phyloP scores from a whole-genome alignment of 257 asterid genomes.

The Henckelia pumila region DNA sequence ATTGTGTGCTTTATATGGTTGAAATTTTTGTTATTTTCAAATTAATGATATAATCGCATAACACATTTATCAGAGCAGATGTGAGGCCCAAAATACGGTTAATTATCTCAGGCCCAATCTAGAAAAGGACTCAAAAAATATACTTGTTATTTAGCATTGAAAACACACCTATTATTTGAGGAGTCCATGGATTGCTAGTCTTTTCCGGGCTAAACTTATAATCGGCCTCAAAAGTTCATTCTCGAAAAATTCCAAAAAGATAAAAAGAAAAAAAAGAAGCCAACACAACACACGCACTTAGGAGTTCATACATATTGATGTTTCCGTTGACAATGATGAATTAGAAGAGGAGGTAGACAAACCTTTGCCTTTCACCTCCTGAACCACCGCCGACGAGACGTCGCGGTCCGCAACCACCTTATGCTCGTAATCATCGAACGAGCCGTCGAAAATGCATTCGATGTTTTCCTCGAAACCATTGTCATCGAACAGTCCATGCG shows the following conservation, averaged over 20 bases:
- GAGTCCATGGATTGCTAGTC: neutral
- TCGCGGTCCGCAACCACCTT: constrained; percentile 8
- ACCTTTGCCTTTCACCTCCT: constrained; percentile 27
- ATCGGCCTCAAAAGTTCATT: neutral
- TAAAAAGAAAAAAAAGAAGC: no score
- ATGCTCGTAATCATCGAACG: constrained; percentile 25
- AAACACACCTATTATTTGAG: no score
- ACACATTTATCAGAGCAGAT: no score
- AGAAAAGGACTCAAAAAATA: no score
- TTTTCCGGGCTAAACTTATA: neutral
- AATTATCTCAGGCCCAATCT: no score
- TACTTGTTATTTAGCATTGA: no score
- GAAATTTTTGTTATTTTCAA: no score
- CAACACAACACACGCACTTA: neutral
- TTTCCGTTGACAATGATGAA: constrained; percentile 40
- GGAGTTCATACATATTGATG: constrained; percentile 33
- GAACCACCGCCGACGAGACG: neutral
- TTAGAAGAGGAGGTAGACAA: constrained; percentile 32
- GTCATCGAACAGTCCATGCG: constrained; percentile 37
- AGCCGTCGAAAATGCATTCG: constrained; percentile 39
- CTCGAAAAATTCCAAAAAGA: no score
- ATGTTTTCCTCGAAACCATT: constrained; percentile 42
- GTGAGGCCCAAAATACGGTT: no score
- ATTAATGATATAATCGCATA: no score
- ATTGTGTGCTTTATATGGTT: no score